Evolutionary conservation across 805 yeast genomes (phyloP).

Genomic region (Candida anglica): DNA sequence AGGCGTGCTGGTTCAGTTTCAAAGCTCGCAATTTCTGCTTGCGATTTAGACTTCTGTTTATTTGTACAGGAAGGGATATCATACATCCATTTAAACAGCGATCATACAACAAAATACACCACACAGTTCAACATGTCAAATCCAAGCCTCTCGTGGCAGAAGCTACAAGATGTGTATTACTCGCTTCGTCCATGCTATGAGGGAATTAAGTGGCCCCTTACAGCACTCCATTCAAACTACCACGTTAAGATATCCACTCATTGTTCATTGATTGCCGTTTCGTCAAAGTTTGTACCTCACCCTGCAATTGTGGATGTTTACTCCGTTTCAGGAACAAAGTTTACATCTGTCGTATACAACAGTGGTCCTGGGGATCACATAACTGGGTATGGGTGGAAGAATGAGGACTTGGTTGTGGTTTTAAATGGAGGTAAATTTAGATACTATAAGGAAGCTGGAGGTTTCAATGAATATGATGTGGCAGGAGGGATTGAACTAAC

Average conservation of each 20-base stretch:
- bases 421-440: constrained; percentile 51
- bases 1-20: too few species aligned
- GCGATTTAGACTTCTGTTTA: too few species aligned
- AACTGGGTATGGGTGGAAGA: constrained; percentile 44
- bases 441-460: constrained; percentile 61
- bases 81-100: too few species aligned
- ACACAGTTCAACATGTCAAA: constrained; percentile 17
- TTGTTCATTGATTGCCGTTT: constrained; percentile 55
- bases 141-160: constrained; percentile 70
- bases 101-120: too few species aligned
- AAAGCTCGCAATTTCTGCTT: too few species aligned
- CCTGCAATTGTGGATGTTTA: constrained; percentile 37
- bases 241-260: constrained; percentile 47
- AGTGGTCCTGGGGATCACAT: constrained; percentile 49
- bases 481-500: background rate
- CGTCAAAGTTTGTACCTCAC: constrained; percentile 29
- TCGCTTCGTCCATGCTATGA: constrained; percentile 55
- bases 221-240: constrained; percentile 33
- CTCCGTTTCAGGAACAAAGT: constrained; percentile 29
- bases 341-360: constrained; percentile 35
- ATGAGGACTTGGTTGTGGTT: constrained; percentile 56
- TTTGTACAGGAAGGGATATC: too few species aligned
- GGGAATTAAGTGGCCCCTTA: constrained; percentile 45
- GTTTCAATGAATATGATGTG: constrained; percentile 48
- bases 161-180: constrained; percentile 67